Conservation (phyloP, 805 yeast species). For the Candida boidinii region DNA sequence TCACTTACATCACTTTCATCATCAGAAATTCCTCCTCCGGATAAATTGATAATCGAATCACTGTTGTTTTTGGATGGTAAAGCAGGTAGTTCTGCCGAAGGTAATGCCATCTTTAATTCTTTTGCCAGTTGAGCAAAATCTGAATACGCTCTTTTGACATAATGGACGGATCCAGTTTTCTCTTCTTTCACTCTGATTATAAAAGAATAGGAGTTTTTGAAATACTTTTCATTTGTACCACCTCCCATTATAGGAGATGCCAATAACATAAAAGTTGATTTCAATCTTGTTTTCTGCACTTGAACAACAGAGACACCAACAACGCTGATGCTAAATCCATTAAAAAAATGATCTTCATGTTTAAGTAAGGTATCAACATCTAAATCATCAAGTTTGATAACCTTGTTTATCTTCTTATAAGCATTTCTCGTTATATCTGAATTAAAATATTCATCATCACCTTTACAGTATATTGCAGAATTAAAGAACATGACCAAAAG, state of each 20-base stretch:
- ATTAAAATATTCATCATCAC: slow-evolving; percentile 43
- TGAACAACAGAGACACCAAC: slow-evolving; percentile 47
- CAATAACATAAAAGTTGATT: slow-evolving; percentile 7
- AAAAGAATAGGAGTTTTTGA: slow-evolving; percentile 30
- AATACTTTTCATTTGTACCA: slow-evolving; percentile 5
- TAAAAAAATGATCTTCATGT: slow-evolving; percentile 29
- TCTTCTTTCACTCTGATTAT: slow-evolving; percentile 36
- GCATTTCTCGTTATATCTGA: slow-evolving; percentile 28
- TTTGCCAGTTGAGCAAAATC: slow-evolving; percentile 57
- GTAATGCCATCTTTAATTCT: slow-evolving; percentile 45
- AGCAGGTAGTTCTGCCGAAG: slow-evolving; percentile 51
- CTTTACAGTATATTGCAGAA: slow-evolving; percentile 58
- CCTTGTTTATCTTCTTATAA: slow-evolving; percentile 28
- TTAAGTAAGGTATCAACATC: slow-evolving; percentile 13
- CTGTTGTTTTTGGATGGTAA: slow-evolving; percentile 24
- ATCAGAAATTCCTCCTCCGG: no score
- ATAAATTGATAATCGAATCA: no score
- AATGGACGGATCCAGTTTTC: slow-evolving; percentile 27
- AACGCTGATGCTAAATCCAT: slow-evolving; percentile 59
- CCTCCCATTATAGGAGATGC: no score
- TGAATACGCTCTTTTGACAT: slow-evolving; percentile 53
- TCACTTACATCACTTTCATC: slow-evolving; percentile 11
- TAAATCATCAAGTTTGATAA: slow-evolving; percentile 7
- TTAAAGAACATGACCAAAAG: slow-evolving; percentile 62
- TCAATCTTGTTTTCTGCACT: slow-evolving; percentile 15